Conservation (phyloP, 1,284 basidiomycete genomes). For the Cerrena zonata region DNA sequence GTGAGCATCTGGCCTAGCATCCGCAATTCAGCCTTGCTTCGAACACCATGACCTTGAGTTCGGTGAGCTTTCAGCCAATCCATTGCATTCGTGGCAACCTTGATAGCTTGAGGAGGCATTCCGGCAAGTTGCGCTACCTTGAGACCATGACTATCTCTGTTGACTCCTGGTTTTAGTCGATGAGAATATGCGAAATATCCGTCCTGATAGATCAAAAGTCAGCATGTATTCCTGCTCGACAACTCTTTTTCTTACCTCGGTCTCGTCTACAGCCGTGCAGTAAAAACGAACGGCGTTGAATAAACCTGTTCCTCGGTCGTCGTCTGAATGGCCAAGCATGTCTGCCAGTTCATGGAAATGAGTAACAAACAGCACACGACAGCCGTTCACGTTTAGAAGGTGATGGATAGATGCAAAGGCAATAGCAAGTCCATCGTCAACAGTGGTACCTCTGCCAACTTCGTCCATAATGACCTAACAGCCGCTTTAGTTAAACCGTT, state of each 20-base stretch:
- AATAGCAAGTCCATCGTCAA: conserved; percentile 86
- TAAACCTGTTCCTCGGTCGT: conserved; percentile 36
- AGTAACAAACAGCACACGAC: conserved; percentile 88
- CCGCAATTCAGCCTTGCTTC: conserved; percentile 19
- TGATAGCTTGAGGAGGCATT: conserved; percentile 64
- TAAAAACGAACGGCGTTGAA: conserved; percentile 74
- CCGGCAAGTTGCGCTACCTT: conserved; percentile 87
- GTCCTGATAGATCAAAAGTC: conserved; percentile 54
- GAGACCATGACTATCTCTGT: conserved; percentile 86
- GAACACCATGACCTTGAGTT: conserved; percentile 12
- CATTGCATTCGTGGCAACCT: conserved; percentile 52
- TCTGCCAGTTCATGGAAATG: conserved; percentile 93
- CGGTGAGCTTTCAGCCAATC: conserved; percentile 16
- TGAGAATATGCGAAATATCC: conserved; percentile 82
- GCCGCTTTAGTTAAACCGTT: conserved; percentile 35
- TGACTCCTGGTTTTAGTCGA: conserved; percentile 75
- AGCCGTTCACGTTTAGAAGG: conserved; percentile 68
- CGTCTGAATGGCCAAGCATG: conserved; percentile 61
- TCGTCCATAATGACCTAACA: conserved; percentile 86
- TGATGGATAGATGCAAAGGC: conserved; percentile 88
- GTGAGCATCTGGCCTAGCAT: conserved; percentile 27
- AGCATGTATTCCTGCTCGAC: too few species aligned
- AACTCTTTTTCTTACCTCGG: conserved; percentile 46
- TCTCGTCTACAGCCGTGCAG: conserved; percentile 82
- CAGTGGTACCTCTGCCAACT: conserved; percentile 90